These are phyloP conservation scores for Trichoderma lentiforme DNA, from an alignment of 2,329 filamentous ascomycete species.

Conservation along the genomic window DNA sequence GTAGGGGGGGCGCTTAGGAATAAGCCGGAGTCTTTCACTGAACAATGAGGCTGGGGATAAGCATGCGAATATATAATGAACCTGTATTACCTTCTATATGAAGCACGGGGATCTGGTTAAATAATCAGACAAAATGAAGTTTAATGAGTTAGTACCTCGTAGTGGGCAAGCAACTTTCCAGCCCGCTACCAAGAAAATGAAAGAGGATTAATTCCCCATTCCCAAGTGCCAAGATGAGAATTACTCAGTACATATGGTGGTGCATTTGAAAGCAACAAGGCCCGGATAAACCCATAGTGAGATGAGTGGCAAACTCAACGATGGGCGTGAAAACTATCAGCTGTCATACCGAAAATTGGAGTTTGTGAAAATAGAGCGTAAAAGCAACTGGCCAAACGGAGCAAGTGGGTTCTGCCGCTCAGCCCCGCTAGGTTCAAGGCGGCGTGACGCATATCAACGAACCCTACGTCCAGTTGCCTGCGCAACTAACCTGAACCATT, in stretches of 20 bases:
- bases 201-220: not conserved
- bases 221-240: not conserved
- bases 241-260: not conserved
- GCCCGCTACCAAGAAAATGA: not conserved
- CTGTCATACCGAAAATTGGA: not conserved
- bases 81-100: not conserved
- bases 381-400: not conserved
- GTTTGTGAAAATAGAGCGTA: not conserved
- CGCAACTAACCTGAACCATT: not conserved
- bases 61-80: constrained; percentile 6
- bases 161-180: not conserved
- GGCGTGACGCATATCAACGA: constrained; percentile 19
- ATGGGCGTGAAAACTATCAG: not conserved
- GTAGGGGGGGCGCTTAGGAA: constrained; percentile 2
- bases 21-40: constrained; percentile 11
- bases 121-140: not conserved
- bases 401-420: not conserved
- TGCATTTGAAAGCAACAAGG: not conserved
- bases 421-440: constrained; percentile 9
- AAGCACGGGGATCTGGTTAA: not conserved
- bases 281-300: not conserved
- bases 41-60: not conserved
- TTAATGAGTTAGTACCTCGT: not conserved
- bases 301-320: not conserved
- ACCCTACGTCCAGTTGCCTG: not conserved